Conservation (phyloP, 2,329 filamentous ascomycete species). For the Pestalotiopsis sp. region DNA sequence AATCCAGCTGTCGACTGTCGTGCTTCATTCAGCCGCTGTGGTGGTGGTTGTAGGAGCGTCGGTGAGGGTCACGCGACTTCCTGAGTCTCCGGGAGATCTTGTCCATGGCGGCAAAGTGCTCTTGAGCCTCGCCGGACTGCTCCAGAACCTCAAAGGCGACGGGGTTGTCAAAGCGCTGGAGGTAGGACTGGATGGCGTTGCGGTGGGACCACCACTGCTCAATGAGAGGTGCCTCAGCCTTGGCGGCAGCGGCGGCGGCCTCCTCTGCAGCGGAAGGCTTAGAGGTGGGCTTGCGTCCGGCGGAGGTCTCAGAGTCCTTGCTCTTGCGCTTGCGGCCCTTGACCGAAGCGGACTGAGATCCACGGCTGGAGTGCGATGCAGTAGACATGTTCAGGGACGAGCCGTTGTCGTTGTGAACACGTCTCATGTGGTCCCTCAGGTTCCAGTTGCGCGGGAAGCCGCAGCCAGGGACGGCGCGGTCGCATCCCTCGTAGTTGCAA, state of each 20-base stretch:
- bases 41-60: conserved; percentile 38
- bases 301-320: conserved; percentile 46
- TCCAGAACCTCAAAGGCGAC: conserved; percentile 57
- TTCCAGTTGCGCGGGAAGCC: conserved; percentile 97
- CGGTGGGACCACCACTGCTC: conserved; percentile 66
- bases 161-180: conserved; percentile 52
- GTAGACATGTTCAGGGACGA: conserved; percentile 35
- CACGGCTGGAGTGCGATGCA: conserved; percentile 43
- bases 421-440: conserved; percentile 94
- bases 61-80: conserved; percentile 37
- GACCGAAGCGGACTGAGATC: conserved; percentile 34
- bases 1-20: conserved; percentile 18
- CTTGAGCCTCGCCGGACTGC: conserved; percentile 54
- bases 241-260: conserved; percentile 34
- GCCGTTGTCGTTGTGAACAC: conserved; percentile 75
- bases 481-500: conserved; percentile 86
- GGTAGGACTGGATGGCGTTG: conserved; percentile 63
- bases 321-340: conserved; percentile 63
- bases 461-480: conserved; percentile 78
- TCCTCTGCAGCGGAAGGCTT: conserved; percentile 39
- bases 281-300: conserved; percentile 53
- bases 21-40: conserved; percentile 38
- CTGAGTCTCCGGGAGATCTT: conserved; percentile 50
- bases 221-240: conserved; percentile 44
- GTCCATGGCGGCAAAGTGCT: conserved; percentile 53